Evolutionary conservation across 179 eudicot genomes (phyloP), one percentile per base, ranked within the genome.

Genomic region (Spinacia oleracea): DNA sequence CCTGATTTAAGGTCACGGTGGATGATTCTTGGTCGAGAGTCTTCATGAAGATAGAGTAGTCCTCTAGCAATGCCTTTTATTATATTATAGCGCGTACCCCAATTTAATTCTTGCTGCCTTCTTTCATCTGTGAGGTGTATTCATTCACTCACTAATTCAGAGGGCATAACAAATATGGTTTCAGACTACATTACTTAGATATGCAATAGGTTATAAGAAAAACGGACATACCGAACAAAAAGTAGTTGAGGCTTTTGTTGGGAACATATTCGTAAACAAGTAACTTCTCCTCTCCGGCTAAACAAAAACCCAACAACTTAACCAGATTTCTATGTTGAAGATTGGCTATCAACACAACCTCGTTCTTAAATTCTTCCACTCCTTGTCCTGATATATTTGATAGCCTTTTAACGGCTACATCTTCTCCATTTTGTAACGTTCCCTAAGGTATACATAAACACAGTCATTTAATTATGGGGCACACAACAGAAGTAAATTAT

Each of bases 391-490:
- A 83, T 11, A 66, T 59, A 21, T n/a, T 32, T 42, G 77, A 70
- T 32, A 83, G 73, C 38, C 85, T 83, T 64, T 83, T 83, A 38
- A 83, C 80, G 0, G 85, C 85, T 40, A 83, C 56, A 20, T 43
- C 46, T 79, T 83, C 62, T 55, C 85, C 82, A n/a, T 75, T 75
- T 62, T 51, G 73, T 21, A 79, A 23, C 25, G 50, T 58, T 9
- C 85, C 85, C 80, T 83, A 50, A 9, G 55, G n/a, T n/a, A n/a
- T n/a, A n/a, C n/a, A n/a, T n/a, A 15, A 11, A 50, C 16, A 2
- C 14, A 50, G 55, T 1, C 0, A 50, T 11, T 15, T 4, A 0
- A 15, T 50, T 50, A 50, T 14, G n/a, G n/a, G n/a, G n/a, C n/a
- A n/a, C n/a, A n/a, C n/a, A n/a, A n/a, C n/a, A n/a, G n/a, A n/a